phyloP scores from a whole-genome alignment of 257 asterid genomes.

The Fraxinus pennsylvanica region DNA sequence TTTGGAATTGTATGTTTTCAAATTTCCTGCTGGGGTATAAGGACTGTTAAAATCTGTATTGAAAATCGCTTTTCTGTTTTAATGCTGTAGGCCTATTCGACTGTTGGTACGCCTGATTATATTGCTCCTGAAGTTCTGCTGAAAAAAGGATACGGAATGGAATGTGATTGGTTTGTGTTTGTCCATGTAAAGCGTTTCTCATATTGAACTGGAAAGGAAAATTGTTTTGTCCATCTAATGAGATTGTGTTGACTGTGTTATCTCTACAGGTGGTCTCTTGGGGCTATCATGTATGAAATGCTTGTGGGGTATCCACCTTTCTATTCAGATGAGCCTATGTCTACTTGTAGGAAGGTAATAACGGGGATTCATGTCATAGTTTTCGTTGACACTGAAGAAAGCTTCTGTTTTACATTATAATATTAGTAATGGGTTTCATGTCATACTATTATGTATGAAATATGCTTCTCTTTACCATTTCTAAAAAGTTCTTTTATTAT shows the following conservation, averaged over 20 bases:
- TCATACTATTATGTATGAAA: not conserved
- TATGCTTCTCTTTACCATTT: not conserved
- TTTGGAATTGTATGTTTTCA: not conserved
- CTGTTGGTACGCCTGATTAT: conserved; percentile 98
- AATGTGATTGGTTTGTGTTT: conserved; percentile 88
- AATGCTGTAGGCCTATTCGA: conserved; percentile 81
- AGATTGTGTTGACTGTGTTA: conserved; percentile 14
- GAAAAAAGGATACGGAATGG: conserved; percentile 97
- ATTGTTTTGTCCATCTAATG: conserved; percentile 19
- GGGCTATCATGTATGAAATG: conserved; percentile 98
- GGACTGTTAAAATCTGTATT: conserved; percentile 13
- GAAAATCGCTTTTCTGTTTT: conserved; percentile 15
- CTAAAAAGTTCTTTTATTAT: not conserved
- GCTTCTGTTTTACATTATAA: not conserved
- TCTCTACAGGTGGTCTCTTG: conserved; percentile 90
- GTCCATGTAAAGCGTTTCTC: conserved; percentile 5
- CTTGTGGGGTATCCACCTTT: conserved; percentile 97
- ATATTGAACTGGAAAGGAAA: conserved; percentile 19
- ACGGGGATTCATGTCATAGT: not conserved
- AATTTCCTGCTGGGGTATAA: conserved; percentile 2
- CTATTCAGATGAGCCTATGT: conserved; percentile 97
- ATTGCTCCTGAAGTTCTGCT: conserved; percentile 95
- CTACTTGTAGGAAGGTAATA: conserved; percentile 89
- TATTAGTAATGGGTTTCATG: not conserved
- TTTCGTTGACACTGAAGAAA: not conserved